Evolutionary conservation across 2,329 filamentous ascomycete species (phyloP), one percentile per base, ranked within the genome.

Genomic region (Lachnellula cervina): DNA sequence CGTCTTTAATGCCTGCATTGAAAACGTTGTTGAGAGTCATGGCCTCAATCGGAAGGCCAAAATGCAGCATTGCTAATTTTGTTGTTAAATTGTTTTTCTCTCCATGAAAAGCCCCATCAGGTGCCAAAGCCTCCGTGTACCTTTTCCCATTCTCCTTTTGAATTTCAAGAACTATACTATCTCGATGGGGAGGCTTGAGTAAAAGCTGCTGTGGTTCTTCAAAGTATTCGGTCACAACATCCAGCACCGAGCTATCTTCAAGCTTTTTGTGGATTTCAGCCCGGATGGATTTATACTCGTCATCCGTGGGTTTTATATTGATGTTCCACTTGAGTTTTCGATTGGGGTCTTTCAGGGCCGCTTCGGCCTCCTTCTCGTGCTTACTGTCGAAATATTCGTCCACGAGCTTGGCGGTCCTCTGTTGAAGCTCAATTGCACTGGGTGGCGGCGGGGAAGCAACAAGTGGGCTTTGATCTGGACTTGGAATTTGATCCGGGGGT

Each of bases 61-160:
- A 70, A 47, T 66, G 52, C 13, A 66, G 34, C 68, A 70, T 69
- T 8, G 66, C 59, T 16, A 70, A 49, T 51, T 69, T 70, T 6
- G 66, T 69, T 6, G 59, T 54, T 14, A 66, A 44, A 44, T 69
- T 70, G 21, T 69, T 59, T 6, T 56, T 40, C 11, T 52, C 43
- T 23, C 59, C 58, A 14, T 56, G 14, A 37, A 66, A 64, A 21
- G 8, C 14, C 7, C 54, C 55, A 2, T 19, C 37, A 16, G 49
- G 47, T 14, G 8, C 44, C 4, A 60, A 46, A 35, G 37, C 11
- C 5, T 40, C 37, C 21, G 61, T 59, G 49, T 67, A 67, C 13
- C 52, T 23, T 21, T 56, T 37, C 0, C 59, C 52, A 17, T 62
- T 49, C 14, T 58, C 32, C 2, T 46, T 47, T 49, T 68, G 65